Base-by-base conservation (phyloP, 345 rosid genomes). In the Eucalyptus decipiens region DNA sequence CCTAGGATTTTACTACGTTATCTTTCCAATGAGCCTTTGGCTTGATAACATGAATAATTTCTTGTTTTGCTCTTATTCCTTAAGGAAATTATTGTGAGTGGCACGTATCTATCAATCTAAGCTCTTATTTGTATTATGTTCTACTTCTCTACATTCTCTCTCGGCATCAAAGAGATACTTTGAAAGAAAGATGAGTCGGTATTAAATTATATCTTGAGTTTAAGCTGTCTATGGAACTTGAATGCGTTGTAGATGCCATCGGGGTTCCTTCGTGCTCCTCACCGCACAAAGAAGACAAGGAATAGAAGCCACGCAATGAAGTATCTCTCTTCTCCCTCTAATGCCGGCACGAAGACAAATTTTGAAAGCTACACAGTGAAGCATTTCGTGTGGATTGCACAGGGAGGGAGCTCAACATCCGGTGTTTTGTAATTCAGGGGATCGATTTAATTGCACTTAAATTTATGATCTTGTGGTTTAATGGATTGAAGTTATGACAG, bases 131-230 rank as follows among this genome's bases (percentile, higher is more conserved):
- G 62, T 56, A 11, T 56, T 56, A 56, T 4, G 3, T 24, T 5
- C 2, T 56, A 5, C 62, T 56, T 26, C 9, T 56, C 62, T 56
- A 24, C 6, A 56, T 11, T 56, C 6, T 56, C 62, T 56, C 30
- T 11, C 0, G 0, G 0, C 6, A 0, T 56, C 30, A 23, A 56
- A 56, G 30, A 56, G 62, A 26, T 56, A 26, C 3, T 56, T 56
- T 56, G 30, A 56, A 56, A 56, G 6, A 24, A 24, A 56, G 6
- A 56, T 5, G 13, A 56, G 30, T 56, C 1, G 3, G 1, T 56
- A 11, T 56, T 56, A 56, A 56, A 56, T 56, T 24, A 56, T 56
- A 0, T 4, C 3, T 24, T 11, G 14, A 56, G 1, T 24, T 56
- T 24, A 56, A 56, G 13, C 6, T 1, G 14, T 56, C 0, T 56